Base-by-base conservation (phyloP, 352 stramenopile genomes). In the Globisporangium polare region DNA sequence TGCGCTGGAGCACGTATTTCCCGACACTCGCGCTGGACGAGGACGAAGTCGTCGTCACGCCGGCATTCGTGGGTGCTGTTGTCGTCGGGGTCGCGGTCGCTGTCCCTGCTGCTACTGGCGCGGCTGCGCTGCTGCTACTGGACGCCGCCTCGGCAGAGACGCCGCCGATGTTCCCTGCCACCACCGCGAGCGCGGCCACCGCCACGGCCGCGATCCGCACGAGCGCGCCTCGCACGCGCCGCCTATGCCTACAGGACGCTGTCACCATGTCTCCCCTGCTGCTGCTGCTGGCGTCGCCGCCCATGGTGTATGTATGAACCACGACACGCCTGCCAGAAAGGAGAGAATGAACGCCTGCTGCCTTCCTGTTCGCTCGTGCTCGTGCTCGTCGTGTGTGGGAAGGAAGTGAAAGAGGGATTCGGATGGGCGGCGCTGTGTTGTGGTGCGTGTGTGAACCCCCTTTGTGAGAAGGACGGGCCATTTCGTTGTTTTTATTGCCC, bases 1-100 rank as follows among this genome's bases (percentile, higher is more conserved):
- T 66, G 0, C 60, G 61, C 24, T 73, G 65, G 22, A 85, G 73
- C 49, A 78, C 54, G 54, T 75, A 80, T 45, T 49, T 57, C 31
- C 35, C 50, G 4, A 59, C 42, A 27, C 46, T 63, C 27, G 35
- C 9, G 3, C 27, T 45, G 31, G 37, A 39, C 37, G 26, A 29
- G 33, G 51, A 18, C 33, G 33, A 39, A 15, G 33, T 17, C 22
- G 22, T 10, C 33, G 57, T 55, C 49, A 46, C 17, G 17, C 41
- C 41, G 17, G 49, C 18, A 55, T 55, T 55, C 27, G 49, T 55
- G 26, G 17, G 3, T 17, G 3, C 10, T 7, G 46, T 33, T 13
- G 20, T 18, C 4, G 26, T 31, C 20, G 47, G 31, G 27, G 6
- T 41, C 18, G 20, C 26, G 5, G 33, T 47, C n/a, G 12, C 52